Percentiles rank a stretch among this genome's conserved stretches.
Evolutionary conservation across 306 rosid genomes (phyloP).

Genomic region (Corylus avellana): DNA sequence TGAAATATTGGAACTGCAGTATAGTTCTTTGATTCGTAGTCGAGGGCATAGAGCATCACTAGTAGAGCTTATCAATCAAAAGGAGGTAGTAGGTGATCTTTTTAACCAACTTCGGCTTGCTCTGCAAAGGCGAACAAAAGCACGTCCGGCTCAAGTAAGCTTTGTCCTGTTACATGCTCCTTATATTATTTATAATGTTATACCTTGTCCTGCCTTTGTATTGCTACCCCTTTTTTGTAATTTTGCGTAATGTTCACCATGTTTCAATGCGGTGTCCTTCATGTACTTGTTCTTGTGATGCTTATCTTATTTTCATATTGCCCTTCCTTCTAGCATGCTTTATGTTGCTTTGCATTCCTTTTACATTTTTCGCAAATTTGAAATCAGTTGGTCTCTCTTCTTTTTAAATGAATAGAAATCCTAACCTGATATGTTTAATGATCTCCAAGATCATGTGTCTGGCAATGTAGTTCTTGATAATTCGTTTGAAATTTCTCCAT

Average conservation of each 20-base stretch:
- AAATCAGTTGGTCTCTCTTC: conserved; percentile 5
- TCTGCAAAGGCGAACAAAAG: conserved; percentile 72
- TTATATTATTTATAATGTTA: not conserved
- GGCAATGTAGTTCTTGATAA: conserved; percentile 20
- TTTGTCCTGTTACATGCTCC: conserved; percentile 15
- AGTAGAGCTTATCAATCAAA: conserved; percentile 88
- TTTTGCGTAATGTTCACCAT: not conserved
- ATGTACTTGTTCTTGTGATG: conserved; percentile 1
- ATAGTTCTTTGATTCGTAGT: conserved; percentile 68
- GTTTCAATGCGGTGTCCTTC: not conserved
- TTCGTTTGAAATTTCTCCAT: conserved; percentile 20
- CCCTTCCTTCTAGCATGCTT: not conserved
- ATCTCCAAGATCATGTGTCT: not conserved
- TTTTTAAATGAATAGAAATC: not conserved
- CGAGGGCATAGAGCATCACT: conserved; percentile 65
- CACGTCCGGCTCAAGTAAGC: conserved; percentile 96
- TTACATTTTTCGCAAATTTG: not conserved
- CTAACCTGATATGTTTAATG: not conserved
- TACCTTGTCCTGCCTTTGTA: conserved; percentile 1
- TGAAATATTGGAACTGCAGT: conserved; percentile 63
- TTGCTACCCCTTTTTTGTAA: not conserved
- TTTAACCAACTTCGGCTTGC: conserved; percentile 98
- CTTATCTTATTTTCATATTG: not conserved
- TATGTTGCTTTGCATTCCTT: not conserved
- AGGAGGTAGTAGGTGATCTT: conserved; percentile 90